phyloP scores from a whole-genome alignment of 208 protist species.

The Angomonas ambiguus region DNA sequence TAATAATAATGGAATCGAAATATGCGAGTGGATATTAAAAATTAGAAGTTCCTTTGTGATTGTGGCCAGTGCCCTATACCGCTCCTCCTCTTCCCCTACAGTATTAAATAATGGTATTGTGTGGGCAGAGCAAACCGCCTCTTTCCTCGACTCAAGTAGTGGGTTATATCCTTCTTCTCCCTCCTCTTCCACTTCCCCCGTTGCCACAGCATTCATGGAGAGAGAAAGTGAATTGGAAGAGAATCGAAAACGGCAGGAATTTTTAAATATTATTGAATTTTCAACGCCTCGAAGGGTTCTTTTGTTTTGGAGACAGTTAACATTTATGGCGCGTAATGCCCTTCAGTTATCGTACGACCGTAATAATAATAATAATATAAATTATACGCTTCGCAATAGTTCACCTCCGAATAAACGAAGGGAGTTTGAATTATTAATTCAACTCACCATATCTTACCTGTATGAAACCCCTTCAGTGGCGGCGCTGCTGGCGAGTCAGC shows the following conservation, averaged over 20 bases:
- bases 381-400: neutral
- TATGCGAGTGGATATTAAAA: neutral
- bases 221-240: too few relatives aligned
- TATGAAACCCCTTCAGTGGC: constrained; percentile 29
- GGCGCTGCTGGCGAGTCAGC: neutral
- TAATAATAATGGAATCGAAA: neutral
- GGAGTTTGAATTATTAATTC: constrained; percentile 44
- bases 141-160: too few relatives aligned
- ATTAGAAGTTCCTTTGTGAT: neutral
- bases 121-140: neutral
- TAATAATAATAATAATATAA: neutral
- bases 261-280: constrained; percentile 1
- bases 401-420: too few relatives aligned
- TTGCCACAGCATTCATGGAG: too few relatives aligned
- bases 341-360: neutral
- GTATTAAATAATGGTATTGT: neutral
- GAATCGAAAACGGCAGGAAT: neutral
- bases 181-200: too few relatives aligned
- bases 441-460: constrained; percentile 45
- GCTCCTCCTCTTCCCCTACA: neutral
- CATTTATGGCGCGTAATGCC: neutral
- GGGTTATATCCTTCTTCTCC: too few relatives aligned
- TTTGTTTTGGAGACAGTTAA: neutral
- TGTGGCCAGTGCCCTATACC: neutral
- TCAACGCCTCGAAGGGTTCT: neutral